Conservation (phyloP, 2,329 filamentous ascomycete species). For the Aspergillus ibericus region DNA sequence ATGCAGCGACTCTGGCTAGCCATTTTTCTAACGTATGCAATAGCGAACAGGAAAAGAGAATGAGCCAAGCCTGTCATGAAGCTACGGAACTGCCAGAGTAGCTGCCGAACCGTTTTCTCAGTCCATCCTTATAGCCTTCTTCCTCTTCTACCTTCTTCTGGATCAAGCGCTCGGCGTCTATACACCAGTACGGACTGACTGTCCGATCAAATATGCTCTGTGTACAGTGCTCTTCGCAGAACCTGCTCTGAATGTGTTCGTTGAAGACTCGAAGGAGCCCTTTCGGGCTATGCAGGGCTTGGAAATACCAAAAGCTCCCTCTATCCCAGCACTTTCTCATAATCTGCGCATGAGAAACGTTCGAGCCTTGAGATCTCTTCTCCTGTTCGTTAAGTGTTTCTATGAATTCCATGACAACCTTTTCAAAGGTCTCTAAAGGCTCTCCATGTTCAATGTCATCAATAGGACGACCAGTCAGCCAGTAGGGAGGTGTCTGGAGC, state of each 20-base stretch:
- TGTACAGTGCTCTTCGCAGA: constrained; percentile 13
- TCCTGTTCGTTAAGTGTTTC: constrained; percentile 24
- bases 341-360: constrained; percentile 12
- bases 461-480: constrained; percentile 24
- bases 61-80: too few relatives aligned
- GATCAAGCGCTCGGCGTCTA: constrained; percentile 8
- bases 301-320: constrained; percentile 31
- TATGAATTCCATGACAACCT: constrained; percentile 19
- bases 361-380: background rate
- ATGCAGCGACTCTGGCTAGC: background rate
- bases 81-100: too few relatives aligned
- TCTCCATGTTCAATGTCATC: constrained; percentile 19
- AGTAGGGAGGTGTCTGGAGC: constrained; percentile 28
- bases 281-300: constrained; percentile 26
- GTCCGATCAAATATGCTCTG: constrained; percentile 13
- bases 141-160: constrained; percentile 20
- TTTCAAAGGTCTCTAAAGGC: constrained; percentile 39
- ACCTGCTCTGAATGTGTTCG: constrained; percentile 25
- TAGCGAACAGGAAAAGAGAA: too few relatives aligned
- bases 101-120: constrained; percentile 8
- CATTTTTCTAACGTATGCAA: background rate
- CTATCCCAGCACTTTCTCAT: constrained; percentile 27
- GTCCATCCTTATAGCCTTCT: constrained; percentile 14
- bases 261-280: constrained; percentile 27
- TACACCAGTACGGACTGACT: constrained; percentile 17